Evolutionary conservation across 179 eudicot genomes (phyloP), one percentile per base, ranked within the genome.

Genomic region (Spinacia oleracea): DNA sequence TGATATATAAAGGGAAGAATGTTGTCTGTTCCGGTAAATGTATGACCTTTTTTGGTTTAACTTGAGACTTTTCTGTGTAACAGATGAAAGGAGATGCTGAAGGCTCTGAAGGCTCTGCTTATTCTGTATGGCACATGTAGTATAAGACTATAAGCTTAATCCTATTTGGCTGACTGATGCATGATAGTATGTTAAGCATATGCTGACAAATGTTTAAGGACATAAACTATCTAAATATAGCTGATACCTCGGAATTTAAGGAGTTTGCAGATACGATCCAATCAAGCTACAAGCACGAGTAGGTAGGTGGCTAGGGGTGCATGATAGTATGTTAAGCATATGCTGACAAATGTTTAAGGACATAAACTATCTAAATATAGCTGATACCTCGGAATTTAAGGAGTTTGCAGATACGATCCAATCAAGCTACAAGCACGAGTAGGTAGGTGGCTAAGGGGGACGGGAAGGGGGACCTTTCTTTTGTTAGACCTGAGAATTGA

Each of bases 121-220:
- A 56, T 56, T 7, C 27, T 59, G 29, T 25, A 6, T 59, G 25
- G 64, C 64, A 59, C 64, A 25, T 11, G 15, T 4, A 60, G 10
- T 64, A 32, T 34, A 64, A 64, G 69, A 60, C 3, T 64, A 32
- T 34, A 64, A 64, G 69, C 69, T 64, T 64, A 64, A 43, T 64
- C 4, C 43, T 23, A 18, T 34, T 34, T 34, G 4, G 40, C 43
- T 23, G 9, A 64, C 9, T 64, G 31, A 31, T 64, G 38, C 40
- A 64, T 64, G 38, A 0, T 31, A 25, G 20, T 62, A 55, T 64
- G 10, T 16, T 64, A 64, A 31, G 68, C 4, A 53, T 20, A 3
- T 53, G 0, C 58, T 53, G 58, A 53, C 20, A 0, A 12, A 23
- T 60, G 2, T 60, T 14, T 5, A 60, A 25, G 16, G 65, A n/a